Evolutionary conservation across 2,329 filamentous ascomycete genomes (phyloP).

Genomic region (Arthroderma uncinatum): DNA sequence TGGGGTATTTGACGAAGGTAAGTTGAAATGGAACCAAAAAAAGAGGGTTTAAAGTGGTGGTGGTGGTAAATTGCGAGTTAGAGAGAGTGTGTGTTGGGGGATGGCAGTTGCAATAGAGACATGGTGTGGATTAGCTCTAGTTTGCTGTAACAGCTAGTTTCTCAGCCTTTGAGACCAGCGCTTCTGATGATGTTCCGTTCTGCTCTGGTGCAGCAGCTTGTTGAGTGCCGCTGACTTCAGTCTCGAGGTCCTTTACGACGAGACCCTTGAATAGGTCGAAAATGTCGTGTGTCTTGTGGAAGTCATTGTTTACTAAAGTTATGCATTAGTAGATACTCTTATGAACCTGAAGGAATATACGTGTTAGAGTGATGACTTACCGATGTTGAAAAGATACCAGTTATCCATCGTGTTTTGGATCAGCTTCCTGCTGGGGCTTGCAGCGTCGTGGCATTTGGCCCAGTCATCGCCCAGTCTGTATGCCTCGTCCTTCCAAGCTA

Average conservation of each 20-base stretch:
- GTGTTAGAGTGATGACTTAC: slow-evolving; percentile 47
- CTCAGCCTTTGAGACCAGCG: neutral
- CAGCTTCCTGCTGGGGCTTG: slow-evolving; percentile 64
- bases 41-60: neutral
- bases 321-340: slow-evolving; percentile 16
- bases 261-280: slow-evolving; percentile 79
- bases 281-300: slow-evolving; percentile 70
- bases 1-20: slow-evolving; percentile 3
- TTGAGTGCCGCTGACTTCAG: slow-evolving; percentile 18
- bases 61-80: neutral
- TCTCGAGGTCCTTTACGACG: slow-evolving; percentile 28
- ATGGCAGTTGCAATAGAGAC: neutral
- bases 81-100: neutral
- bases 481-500: slow-evolving; percentile 98
- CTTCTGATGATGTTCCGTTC: neutral
- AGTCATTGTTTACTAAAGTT: slow-evolving; percentile 83
- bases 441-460: slow-evolving; percentile 76
- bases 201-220: neutral
- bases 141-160: neutral
- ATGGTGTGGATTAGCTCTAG: neutral
- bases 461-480: slow-evolving; percentile 87
- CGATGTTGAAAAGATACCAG: slow-evolving; percentile 93
- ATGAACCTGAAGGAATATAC: neutral
- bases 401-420: slow-evolving; percentile 75
- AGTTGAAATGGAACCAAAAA: slow-evolving; percentile 3